Evolutionary conservation across 371 early-diverging fungal genomes (phyloP).

Genomic region (Zancudomyces culisetae): DNA sequence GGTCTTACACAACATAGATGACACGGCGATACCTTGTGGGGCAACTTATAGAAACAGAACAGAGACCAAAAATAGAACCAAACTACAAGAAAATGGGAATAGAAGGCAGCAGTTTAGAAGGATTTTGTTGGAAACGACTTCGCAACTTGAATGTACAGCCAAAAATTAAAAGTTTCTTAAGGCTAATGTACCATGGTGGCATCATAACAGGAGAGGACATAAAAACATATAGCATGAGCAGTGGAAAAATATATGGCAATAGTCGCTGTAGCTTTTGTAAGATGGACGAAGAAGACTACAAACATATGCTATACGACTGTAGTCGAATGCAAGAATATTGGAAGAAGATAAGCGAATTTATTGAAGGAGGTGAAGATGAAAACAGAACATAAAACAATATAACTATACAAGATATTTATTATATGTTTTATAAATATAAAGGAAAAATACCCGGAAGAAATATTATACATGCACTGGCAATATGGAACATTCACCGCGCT

Average conservation of each 20-base stretch:
- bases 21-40: no score
- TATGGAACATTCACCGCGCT: not conserved
- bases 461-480: not conserved
- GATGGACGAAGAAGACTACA: not conserved
- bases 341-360: not conserved
- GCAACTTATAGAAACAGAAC: not conserved
- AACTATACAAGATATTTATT: not conserved
- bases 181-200: not conserved
- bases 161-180: not conserved
- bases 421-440: conserved; percentile 1
- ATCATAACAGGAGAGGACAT: conserved; percentile 2
- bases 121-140: not conserved
- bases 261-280: no score
- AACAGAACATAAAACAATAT: not conserved
- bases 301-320: not conserved
- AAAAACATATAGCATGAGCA: no score
- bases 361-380: not conserved
- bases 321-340: conserved; percentile 1
- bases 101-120: not conserved
- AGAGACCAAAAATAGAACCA: not conserved
- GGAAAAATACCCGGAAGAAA: not conserved
- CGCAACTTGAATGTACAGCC: not conserved
- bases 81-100: not conserved
- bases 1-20: not conserved
- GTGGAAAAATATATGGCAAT: no score